A percentile compares a stretch with the other conserved stretches of the same genome.
phyloP scores from a whole-genome alignment of 495 filamentous ascomycete species.

The Bacidia gigantensis region DNA sequence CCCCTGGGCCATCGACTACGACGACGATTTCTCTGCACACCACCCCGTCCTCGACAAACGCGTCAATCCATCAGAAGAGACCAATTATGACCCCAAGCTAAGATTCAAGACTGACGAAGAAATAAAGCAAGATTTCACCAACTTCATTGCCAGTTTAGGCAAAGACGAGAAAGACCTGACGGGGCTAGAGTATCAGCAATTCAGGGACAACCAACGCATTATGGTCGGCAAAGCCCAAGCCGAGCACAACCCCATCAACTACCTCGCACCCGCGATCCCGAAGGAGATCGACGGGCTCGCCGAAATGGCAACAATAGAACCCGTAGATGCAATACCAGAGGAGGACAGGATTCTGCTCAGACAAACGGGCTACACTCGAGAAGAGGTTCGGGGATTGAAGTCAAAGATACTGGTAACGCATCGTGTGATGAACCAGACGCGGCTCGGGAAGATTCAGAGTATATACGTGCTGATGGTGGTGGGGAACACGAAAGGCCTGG shows the following conservation, averaged over 20 bases:
- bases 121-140: conserved; percentile 40
- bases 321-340: conserved; percentile 36
- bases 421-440: conserved; percentile 79
- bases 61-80: conserved; percentile 33
- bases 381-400: conserved; percentile 40
- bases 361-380: conserved; percentile 50
- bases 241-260: conserved; percentile 33
- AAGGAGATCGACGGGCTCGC: conserved; percentile 24
- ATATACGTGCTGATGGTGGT: conserved; percentile 60
- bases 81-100: conserved; percentile 44
- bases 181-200: conserved; percentile 32
- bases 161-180: conserved; percentile 24
- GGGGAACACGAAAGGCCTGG: conserved; percentile 68
- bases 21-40: conserved; percentile 71
- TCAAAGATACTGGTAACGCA: conserved; percentile 56
- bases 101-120: conserved; percentile 48
- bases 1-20: conserved; percentile 56
- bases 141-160: conserved; percentile 41
- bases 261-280: conserved; percentile 33
- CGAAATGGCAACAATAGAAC: neutral
- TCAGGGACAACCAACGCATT: conserved; percentile 31
- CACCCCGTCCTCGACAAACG: conserved; percentile 63
- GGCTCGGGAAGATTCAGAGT: conserved; percentile 77
- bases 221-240: conserved; percentile 39
- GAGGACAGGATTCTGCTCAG: conserved; percentile 47